Evolutionary conservation across 352 stramenopile genomes (phyloP), one percentile per base, ranked within the genome.

Genomic region (Phytophthora meadii): DNA sequence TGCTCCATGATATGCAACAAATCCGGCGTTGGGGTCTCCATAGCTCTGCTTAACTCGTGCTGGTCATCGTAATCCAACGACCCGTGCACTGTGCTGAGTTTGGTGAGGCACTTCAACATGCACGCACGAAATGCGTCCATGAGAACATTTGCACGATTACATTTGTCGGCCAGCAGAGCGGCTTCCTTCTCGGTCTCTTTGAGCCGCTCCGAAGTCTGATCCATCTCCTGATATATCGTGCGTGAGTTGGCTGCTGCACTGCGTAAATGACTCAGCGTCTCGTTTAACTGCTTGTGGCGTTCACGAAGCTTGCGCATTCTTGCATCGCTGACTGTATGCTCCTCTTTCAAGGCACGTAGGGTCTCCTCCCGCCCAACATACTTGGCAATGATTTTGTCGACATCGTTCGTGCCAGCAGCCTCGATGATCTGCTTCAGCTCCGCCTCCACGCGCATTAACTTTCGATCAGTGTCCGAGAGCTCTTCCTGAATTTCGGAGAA

Each of bases 151-250:
- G 80, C 70, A 4, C 84, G 78, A 45, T 94, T 94, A 68, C 83
- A 92, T 25, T 79, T 84, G 9, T 92, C 82, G 0, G 83, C 77
- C 10, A 94, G 61, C 27, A 81, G 28, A 22, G 82, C 78, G 10
- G 84, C 86, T 44, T 92, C 85, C 50, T 94, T 94, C 46, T 93
- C 86, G 37, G 90, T 92, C 25, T 94, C 86, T 27, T 94, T 94
- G n/a, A 94, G 74, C 0, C 83, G 77, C 52, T 94, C 86, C 5
- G 82, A 84, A 3, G 86, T 92, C 32, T 91, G 77, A 57, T 94
- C 86, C 86, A 94, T 92, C 51, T 92, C 86, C 47, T 94, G 86
- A 67, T 94, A 94, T 44, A 92, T 88, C 14, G 82, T 92, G 37
- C 84, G 86, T n/a, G 86, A 87, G 54, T 92, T 94, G 59, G 89